These are phyloP conservation scores for Flaveria trinervia DNA, from an alignment of 129 eudicot genomes.

Conservation along the genomic window DNA sequence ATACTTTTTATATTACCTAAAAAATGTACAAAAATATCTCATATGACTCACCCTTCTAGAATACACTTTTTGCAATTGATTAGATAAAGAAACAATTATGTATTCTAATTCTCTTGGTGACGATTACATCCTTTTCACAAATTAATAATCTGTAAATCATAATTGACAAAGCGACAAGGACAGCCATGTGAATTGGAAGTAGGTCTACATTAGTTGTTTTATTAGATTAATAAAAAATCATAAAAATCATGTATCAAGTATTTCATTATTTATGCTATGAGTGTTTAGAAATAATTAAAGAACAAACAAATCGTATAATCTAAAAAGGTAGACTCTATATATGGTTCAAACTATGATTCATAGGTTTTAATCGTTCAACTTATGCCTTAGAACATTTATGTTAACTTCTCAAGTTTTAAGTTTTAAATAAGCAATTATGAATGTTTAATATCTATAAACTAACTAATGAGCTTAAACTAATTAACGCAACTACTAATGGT, in stretches of 20 bases:
- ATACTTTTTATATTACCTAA: not conserved
- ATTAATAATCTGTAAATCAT: slow-evolving; percentile 3
- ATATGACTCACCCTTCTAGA: slow-evolving; percentile 11
- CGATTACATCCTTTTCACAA: not conserved
- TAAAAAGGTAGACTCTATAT: too few relatives aligned
- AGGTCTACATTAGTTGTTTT: not conserved
- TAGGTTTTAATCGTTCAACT: too few relatives aligned
- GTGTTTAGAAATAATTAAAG: too few relatives aligned
- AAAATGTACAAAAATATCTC: not conserved
- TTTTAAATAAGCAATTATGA: too few relatives aligned
- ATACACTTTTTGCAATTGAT: slow-evolving; percentile 8
- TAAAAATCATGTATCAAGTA: too few relatives aligned
- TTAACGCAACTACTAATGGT: too few relatives aligned
- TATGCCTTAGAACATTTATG: too few relatives aligned
- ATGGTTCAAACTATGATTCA: too few relatives aligned
- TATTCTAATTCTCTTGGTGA: slow-evolving; percentile 15
- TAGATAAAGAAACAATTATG: slow-evolving; percentile 9
- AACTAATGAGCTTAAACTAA: too few relatives aligned
- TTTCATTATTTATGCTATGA: too few relatives aligned
- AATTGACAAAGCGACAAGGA: slow-evolving; percentile 12
- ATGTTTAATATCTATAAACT: too few relatives aligned
- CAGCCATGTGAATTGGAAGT: not conserved
- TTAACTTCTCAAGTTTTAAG: too few relatives aligned
- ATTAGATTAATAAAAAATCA: not conserved
- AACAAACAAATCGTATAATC: not conserved